These are phyloP conservation scores for Cylindrodendrum hubeiense DNA, from an alignment of 2,329 filamentous ascomycete genomes.

Conservation along the genomic window DNA sequence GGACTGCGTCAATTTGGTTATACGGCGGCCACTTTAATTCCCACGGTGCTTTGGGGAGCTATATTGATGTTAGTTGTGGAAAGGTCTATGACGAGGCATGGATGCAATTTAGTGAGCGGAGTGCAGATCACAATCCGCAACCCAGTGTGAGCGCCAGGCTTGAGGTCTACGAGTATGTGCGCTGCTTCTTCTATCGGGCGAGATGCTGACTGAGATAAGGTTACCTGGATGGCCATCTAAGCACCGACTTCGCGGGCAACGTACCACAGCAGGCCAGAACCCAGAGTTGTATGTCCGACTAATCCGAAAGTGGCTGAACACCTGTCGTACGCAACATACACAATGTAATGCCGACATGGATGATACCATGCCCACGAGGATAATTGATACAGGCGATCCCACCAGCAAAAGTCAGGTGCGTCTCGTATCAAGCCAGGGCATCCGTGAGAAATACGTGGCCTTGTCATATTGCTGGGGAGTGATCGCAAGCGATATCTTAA, in stretches of 20 bases:
- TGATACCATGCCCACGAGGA: not conserved
- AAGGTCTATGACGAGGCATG: not conserved
- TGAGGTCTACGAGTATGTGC: conserved; percentile 4
- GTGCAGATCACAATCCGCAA: not conserved
- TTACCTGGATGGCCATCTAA: not conserved
- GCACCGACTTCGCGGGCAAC: not conserved
- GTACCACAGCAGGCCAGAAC: not conserved
- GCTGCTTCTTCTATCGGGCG: not conserved
- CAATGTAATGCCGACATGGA: not conserved
- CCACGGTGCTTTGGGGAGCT: not conserved
- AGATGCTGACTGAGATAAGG: not conserved
- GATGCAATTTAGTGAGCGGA: not conserved
- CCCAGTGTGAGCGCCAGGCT: not conserved
- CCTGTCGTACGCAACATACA: not conserved
- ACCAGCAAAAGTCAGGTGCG: not conserved
- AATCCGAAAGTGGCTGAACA: not conserved
- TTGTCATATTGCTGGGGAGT: conserved; percentile 4
- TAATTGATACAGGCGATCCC: not conserved
- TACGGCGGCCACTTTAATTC: not conserved
- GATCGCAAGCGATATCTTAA: not conserved
- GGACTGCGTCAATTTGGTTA: not conserved
- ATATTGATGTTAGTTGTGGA: not conserved
- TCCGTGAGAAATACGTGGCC: not conserved
- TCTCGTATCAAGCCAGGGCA: not conserved
- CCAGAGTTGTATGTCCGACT: not conserved